These are phyloP conservation scores for Gaeumannomyces tritici DNA, from an alignment of 2,329 filamentous ascomycete species.

Conservation along the genomic window DNA sequence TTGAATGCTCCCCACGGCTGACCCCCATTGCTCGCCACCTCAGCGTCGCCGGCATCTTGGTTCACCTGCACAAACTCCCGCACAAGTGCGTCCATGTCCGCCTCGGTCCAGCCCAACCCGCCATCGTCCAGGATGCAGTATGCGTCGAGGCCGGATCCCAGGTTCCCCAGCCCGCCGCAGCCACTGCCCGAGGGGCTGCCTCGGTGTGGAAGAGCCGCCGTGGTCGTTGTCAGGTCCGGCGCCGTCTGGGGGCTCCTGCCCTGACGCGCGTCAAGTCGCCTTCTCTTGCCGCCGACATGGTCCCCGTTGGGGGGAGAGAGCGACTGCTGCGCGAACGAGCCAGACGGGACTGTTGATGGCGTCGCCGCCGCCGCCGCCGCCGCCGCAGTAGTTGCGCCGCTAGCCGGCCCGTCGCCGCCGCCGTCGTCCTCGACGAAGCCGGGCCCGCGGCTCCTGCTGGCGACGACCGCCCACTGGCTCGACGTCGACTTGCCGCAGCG, in stretches of 20 bases:
- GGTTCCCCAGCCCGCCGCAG: neutral
- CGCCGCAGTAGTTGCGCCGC: too few relatives aligned
- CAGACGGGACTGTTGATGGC: neutral
- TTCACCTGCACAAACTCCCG: neutral
- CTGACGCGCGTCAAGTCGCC: neutral
- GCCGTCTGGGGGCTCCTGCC: neutral
- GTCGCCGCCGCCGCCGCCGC: neutral
- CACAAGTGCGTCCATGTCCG: neutral
- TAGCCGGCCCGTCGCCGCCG: too few relatives aligned
- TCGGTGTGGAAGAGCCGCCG: neutral
- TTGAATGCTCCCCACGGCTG: neutral
- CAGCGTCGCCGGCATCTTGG: too few relatives aligned
- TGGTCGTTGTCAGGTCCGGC: too few relatives aligned
- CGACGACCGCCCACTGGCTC: neutral
- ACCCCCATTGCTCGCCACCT: neutral
- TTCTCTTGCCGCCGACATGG: neutral
- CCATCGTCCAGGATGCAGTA: neutral
- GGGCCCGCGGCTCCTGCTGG: neutral
- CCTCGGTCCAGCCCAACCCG: neutral
- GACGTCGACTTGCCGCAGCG: constrained; percentile 9
- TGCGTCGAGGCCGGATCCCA: neutral
- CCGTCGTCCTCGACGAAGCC: neutral
- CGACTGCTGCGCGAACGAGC: too few relatives aligned
- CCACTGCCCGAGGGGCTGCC: neutral
- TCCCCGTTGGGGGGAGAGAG: neutral